phyloP scores from a whole-genome alignment of 2,329 filamentous ascomycete genomes.

The Fusarium fujikuroi region DNA sequence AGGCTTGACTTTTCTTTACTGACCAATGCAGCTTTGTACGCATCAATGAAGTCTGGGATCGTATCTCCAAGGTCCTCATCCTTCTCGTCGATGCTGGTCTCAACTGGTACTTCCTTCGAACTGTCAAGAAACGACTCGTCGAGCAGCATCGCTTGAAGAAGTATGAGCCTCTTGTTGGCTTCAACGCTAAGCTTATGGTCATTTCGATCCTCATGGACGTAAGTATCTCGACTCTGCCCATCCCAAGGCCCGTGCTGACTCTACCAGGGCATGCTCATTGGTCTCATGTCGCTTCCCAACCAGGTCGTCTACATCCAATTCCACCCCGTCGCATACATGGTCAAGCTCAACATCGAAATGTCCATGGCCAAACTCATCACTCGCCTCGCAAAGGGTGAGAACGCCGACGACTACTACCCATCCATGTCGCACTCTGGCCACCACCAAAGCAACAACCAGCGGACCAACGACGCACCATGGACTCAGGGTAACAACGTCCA shows the following conservation, averaged over 20 bases:
- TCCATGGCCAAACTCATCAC: conserved; percentile 64
- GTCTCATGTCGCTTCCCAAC: conserved; percentile 49
- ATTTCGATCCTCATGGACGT: conserved; percentile 63
- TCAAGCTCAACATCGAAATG: conserved; percentile 66
- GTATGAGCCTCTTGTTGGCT: conserved; percentile 60
- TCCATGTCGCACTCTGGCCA: conserved; percentile 35
- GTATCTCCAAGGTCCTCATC: conserved; percentile 63
- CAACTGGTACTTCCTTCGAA: conserved; percentile 64
- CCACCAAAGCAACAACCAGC: neutral
- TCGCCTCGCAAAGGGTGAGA: conserved; percentile 44
- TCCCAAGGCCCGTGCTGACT: neutral
- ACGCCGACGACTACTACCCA: conserved; percentile 35
- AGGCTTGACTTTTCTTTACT: neutral
- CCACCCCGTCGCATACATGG: conserved; percentile 62
- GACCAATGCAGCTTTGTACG: conserved; percentile 45
- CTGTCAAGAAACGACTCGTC: conserved; percentile 59
- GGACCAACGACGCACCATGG: conserved; percentile 26
- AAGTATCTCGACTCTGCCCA: conserved; percentile 11
- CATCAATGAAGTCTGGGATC: conserved; percentile 64
- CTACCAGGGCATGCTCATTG: conserved; percentile 43
- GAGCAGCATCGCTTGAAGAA: conserved; percentile 60
- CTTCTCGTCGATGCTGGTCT: conserved; percentile 60
- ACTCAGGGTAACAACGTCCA: conserved; percentile 19
- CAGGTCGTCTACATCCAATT: conserved; percentile 59
- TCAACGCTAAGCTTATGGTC: conserved; percentile 61